Evolutionary conservation across 768 basidiomycete genomes (phyloP).

Genomic region (Cystofilobasidium capitatum): DNA sequence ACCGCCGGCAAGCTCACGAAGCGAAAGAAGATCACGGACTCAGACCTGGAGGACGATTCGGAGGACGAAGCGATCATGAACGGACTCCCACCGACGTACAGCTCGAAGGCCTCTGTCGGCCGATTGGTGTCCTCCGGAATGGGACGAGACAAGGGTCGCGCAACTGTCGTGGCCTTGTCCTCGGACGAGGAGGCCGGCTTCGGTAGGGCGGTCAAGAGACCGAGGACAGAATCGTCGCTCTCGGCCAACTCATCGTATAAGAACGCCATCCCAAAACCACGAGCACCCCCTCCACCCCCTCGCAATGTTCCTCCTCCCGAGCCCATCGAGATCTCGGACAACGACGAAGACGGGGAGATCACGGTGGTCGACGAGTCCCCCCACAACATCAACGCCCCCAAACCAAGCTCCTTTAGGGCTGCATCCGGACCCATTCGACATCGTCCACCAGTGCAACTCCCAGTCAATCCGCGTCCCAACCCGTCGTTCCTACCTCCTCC

Average conservation of each 20-base stretch:
- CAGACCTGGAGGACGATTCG: conserved; percentile 43
- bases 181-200: background rate
- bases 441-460: conserved; percentile 2
- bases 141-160: no score
- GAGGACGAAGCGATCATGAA: conserved; percentile 38
- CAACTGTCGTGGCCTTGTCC: no score
- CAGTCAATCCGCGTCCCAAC: conserved; percentile 22
- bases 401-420: conserved; percentile 2
- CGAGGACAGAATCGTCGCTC: background rate
- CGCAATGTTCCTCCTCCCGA: background rate
- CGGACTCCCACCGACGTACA: background rate
- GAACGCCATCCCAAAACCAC: no score
- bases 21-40: background rate
- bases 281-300: background rate
- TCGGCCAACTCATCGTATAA: conserved; percentile 25
- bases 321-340: conserved; percentile 25
- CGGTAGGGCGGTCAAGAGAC: background rate
- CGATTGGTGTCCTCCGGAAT: no score
- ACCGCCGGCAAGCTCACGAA: conserved; percentile 29
- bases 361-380: conserved; percentile 20
- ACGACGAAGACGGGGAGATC: conserved; percentile 26
- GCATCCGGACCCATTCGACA: conserved; percentile 7
- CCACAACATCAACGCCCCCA: background rate
- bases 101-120: background rate
- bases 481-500: conserved; percentile 33